A percentile compares a stretch with the other conserved stretches of the same genome.
These are phyloP conservation scores for Globisporangium splendens DNA, from an alignment of 352 stramenopile genomes.

Conservation along the genomic window DNA sequence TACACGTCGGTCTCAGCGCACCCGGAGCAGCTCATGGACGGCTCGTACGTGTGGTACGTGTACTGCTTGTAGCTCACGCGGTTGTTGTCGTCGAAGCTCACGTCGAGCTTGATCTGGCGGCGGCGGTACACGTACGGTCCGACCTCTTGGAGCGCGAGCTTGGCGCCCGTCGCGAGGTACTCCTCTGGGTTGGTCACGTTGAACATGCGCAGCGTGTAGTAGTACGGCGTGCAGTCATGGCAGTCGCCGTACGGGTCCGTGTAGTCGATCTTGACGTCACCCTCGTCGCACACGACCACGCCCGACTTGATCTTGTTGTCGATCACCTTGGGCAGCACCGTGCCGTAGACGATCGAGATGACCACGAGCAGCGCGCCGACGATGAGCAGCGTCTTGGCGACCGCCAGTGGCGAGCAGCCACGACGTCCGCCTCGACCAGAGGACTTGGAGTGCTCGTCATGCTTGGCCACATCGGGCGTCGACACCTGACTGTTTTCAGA, in stretches of 20 bases:
- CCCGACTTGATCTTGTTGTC: conserved; percentile 34
- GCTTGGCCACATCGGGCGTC: too few relatives aligned
- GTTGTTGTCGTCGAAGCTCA: conserved; percentile 11
- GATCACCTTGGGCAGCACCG: conserved; percentile 27
- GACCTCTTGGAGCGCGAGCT: conserved; percentile 20
- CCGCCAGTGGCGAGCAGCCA: conserved; percentile 19
- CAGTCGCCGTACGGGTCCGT: conserved; percentile 51
- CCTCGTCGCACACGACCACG: conserved; percentile 30
- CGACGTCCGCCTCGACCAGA: not conserved
- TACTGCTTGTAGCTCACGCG: conserved; percentile 57
- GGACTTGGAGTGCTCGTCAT: too few relatives aligned
- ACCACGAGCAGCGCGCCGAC: conserved; percentile 24
- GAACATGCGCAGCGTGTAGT: conserved; percentile 37
- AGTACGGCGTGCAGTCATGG: conserved; percentile 47
- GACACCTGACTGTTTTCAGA: too few relatives aligned
- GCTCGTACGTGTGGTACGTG: conserved; percentile 60
- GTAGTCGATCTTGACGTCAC: conserved; percentile 28
- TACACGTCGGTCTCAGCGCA: conserved; percentile 12
- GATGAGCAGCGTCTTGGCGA: conserved; percentile 29
- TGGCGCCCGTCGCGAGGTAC: conserved; percentile 20
- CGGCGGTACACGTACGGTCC: conserved; percentile 33
- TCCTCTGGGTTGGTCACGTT: conserved; percentile 27
- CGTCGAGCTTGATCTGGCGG: conserved; percentile 22
- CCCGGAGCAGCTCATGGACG: conserved; percentile 3
- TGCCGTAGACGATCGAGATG: conserved; percentile 36